Evolutionary conservation across 78 protist genomes (phyloP), one percentile per base, ranked within the genome.

Genomic region (Speleostelium caveatum): DNA sequence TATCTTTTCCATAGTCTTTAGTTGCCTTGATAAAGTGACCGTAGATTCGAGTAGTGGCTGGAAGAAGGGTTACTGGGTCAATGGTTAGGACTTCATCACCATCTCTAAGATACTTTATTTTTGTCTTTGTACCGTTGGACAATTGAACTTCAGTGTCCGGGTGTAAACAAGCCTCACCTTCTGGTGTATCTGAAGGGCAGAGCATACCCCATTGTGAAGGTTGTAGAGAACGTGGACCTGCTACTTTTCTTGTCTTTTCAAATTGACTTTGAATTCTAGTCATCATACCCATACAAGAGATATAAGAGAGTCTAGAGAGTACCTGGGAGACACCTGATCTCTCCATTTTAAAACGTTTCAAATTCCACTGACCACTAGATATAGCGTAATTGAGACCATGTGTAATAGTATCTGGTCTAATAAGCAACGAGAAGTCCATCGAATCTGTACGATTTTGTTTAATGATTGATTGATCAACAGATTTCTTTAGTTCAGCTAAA

Each of bases 141-240:
- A 72, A 17, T 16, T 32, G 55, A 35, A 72, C 51, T 1, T 33
- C 10, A 0, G 78, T 72, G 10, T 72, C 30, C 6, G 78, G 78
- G 22, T 72, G 38, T 32, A 72, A 33, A 45, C 99, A 99, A 24
- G 96, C 74, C 75, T 99, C 99, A 1, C 99, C 99, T 77, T 99
- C 99, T 1, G 99, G 99, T 7, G 99, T 99, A 86, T 99, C 99
- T 0, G 98, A 59, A 22, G 99, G 99, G 75, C 99, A 99, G 8
- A 99, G 92, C 97, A 99, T 97, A 32, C 99, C 99, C 97, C 98
- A 99, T 73, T 99, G 99, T 12, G 99, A 96, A 12, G 99, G 97
- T 93, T 99, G 99, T 42, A 92, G 95, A 35, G 98, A 73, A 36
- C 99, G 91, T 0, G 99, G 99, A 6, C 98, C 98, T 3, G 95